Evolutionary conservation across 768 basidiomycete species (phyloP).

Genomic region (Gloeophyllum trabeum): DNA sequence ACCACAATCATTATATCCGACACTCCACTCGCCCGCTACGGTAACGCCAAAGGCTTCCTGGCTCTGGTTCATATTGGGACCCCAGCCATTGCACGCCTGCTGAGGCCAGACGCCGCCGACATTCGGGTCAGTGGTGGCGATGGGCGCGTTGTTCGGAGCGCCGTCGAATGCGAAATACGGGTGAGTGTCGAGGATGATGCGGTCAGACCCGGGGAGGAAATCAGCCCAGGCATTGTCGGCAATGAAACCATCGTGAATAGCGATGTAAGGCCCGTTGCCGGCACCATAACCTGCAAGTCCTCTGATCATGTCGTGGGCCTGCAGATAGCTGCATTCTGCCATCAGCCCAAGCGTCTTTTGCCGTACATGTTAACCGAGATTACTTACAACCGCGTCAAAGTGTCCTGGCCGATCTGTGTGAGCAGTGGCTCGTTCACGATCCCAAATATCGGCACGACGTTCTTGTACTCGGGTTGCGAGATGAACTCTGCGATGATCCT

Average conservation of each 20-base stretch:
- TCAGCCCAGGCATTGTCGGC: constrained; percentile 28
- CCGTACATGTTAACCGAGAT: constrained; percentile 11
- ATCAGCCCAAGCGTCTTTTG: constrained; percentile 25
- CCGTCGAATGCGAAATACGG: constrained; percentile 32
- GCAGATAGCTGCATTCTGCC: constrained; percentile 33
- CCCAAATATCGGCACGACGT: constrained; percentile 50
- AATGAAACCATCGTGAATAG: constrained; percentile 43
- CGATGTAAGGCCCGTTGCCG: constrained; percentile 48
- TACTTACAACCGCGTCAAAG: constrained; percentile 50
- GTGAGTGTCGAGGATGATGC: constrained; percentile 37
- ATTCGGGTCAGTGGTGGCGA: constrained; percentile 23
- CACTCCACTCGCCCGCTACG: constrained; percentile 68
- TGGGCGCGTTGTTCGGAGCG: constrained; percentile 24
- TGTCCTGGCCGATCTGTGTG: constrained; percentile 37
- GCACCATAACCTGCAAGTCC: constrained; percentile 46
- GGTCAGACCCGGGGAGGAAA: constrained; percentile 26
- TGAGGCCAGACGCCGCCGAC: constrained; percentile 18
- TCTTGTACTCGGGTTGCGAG: constrained; percentile 57
- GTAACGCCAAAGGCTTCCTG: constrained; percentile 55
- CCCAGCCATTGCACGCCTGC: constrained; percentile 35
- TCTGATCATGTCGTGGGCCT: constrained; percentile 54
- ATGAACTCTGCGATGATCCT: constrained; percentile 74
- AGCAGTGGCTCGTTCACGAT: constrained; percentile 55
- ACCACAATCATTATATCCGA: constrained; percentile 57
- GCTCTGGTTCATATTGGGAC: constrained; percentile 27